These are phyloP conservation scores for Annona cherimola DNA, from an alignment of 164 flowering plant genomes.

Conservation along the genomic window DNA sequence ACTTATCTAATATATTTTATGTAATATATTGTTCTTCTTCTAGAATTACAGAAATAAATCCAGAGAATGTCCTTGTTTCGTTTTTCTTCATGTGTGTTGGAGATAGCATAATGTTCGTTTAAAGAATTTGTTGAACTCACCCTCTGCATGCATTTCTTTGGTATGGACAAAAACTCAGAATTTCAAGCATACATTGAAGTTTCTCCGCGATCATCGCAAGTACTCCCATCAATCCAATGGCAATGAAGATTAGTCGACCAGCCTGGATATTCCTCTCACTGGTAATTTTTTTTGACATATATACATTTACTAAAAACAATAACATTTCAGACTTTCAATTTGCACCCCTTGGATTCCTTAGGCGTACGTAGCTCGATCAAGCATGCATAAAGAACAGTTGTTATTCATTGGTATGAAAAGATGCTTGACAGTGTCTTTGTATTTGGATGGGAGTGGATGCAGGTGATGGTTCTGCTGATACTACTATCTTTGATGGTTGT, in stretches of 20 bases:
- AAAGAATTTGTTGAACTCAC: too few species aligned
- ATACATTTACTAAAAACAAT: background rate
- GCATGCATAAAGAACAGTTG: background rate
- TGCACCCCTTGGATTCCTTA: background rate
- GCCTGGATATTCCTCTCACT: background rate
- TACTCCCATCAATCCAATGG: background rate
- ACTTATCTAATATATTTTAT: too few species aligned
- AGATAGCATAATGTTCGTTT: too few species aligned
- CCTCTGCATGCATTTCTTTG: too few species aligned
- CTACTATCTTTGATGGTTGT: constrained; percentile 26
- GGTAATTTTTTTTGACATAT: background rate
- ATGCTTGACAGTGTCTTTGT: background rate
- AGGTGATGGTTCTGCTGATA: constrained; percentile 27
- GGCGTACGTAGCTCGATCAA: background rate
- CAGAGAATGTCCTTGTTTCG: too few species aligned
- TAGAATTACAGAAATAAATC: too few species aligned
- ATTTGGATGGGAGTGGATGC: constrained; percentile 11
- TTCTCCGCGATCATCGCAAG: background rate
- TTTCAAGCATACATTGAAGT: background rate
- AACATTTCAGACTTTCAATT: background rate
- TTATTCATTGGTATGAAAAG: background rate
- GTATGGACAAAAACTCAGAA: background rate
- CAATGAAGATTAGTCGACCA: background rate
- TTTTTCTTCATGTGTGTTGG: too few species aligned
- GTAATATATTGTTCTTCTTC: too few species aligned